A percentile compares a stretch with the other conserved stretches of the same genome.
These are phyloP conservation scores for Raphanus sativus DNA, from an alignment of 345 rosid species.

Conservation along the genomic window DNA sequence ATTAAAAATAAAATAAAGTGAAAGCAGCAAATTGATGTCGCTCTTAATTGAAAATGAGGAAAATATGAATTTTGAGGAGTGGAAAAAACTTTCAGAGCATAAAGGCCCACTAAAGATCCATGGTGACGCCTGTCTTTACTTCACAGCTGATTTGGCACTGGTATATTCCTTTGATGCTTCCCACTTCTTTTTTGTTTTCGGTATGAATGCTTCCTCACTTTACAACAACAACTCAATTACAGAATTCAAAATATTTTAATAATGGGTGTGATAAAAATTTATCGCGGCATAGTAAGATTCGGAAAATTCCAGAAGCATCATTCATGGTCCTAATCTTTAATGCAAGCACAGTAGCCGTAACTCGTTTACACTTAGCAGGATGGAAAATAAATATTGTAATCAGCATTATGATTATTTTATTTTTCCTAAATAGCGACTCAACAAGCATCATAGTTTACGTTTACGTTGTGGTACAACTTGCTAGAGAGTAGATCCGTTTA, in stretches of 20 bases:
- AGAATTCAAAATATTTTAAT: background rate
- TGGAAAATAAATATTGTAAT: background rate
- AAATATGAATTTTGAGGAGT: background rate
- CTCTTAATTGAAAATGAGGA: too few relatives aligned
- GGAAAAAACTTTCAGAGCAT: slow-evolving; percentile 1
- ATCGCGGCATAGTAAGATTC: background rate
- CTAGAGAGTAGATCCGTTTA: slow-evolving; percentile 11
- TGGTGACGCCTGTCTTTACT: slow-evolving; percentile 12
- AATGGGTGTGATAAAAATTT: background rate
- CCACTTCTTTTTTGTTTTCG: too few relatives aligned
- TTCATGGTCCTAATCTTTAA: slow-evolving; percentile 4
- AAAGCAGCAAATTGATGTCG: too few relatives aligned
- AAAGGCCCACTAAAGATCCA: slow-evolving; percentile 30
- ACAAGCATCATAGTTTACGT: background rate
- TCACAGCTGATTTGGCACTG: slow-evolving; percentile 12
- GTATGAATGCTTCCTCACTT: background rate
- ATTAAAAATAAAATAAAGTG: too few relatives aligned
- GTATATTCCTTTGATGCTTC: slow-evolving; percentile 17
- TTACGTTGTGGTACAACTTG: slow-evolving; percentile 15
- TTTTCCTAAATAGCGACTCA: background rate
- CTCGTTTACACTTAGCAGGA: background rate
- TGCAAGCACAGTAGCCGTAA: background rate
- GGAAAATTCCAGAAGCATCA: background rate
- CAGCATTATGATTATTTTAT: background rate
- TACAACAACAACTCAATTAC: background rate